phyloP scores from a whole-genome alignment of 371 early-diverging fungal species.

The Mortierella sp. region DNA sequence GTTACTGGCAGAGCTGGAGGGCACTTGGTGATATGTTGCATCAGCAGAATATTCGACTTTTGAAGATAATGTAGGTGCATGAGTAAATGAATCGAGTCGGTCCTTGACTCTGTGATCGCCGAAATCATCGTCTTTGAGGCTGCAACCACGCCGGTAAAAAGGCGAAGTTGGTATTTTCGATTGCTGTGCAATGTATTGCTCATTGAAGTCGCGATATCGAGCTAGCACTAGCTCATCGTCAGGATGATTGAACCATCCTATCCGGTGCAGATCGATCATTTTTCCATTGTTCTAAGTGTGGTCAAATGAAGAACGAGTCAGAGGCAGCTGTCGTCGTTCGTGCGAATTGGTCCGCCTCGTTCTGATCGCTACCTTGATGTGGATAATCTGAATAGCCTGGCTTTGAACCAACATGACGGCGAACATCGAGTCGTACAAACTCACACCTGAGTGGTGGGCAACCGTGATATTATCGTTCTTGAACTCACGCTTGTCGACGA shows the following conservation, averaged over 20 bases:
- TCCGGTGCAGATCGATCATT: slow-evolving; percentile 60
- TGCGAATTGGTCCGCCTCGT: slow-evolving; percentile 18
- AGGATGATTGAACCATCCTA: slow-evolving; percentile 69
- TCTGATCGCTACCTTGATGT: slow-evolving; percentile 61
- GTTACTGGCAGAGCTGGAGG: slow-evolving; percentile 21
- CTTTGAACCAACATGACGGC: slow-evolving; percentile 70
- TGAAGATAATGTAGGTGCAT: slow-evolving; percentile 35
- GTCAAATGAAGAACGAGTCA: background rate
- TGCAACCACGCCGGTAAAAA: slow-evolving; percentile 28
- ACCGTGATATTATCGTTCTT: slow-evolving; percentile 67
- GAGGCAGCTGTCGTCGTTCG: background rate
- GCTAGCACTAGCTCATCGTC: slow-evolving; percentile 66
- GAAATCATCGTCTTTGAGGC: slow-evolving; percentile 28
- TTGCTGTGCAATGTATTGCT: slow-evolving; percentile 46
- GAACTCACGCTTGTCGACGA: slow-evolving; percentile 60
- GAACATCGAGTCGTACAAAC: slow-evolving; percentile 61
- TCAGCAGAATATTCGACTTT: slow-evolving; percentile 26
- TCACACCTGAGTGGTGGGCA: slow-evolving; percentile 69
- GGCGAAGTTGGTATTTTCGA: slow-evolving; percentile 21
- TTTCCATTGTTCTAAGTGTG: slow-evolving; percentile 61
- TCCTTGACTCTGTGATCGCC: slow-evolving; percentile 14
- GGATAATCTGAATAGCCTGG: slow-evolving; percentile 67
- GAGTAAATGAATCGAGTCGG: slow-evolving; percentile 22
- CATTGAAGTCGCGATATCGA: slow-evolving; percentile 56
- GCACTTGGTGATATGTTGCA: slow-evolving; percentile 50